A percentile compares a stretch with the other conserved stretches of the same genome.
phyloP scores from a whole-genome alignment of 225 moss, liverwort and hornwort species.

The Physcomitrellopsis africana region DNA sequence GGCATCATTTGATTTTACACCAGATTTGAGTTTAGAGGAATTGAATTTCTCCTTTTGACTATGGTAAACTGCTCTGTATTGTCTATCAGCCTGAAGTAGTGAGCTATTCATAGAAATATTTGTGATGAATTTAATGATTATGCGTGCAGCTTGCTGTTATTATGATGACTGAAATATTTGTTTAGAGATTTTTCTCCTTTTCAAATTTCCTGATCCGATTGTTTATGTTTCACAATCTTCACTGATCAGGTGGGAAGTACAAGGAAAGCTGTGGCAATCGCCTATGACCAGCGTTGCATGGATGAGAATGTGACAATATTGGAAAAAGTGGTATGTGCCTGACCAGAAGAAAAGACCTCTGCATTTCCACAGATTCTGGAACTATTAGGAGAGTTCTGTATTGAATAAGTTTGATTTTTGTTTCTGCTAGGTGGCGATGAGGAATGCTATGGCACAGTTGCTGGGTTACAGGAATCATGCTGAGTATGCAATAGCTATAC shows the following conservation, averaged over 20 bases:
- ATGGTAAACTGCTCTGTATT: not conserved
- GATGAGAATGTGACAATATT: constrained; percentile 86
- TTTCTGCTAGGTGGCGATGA: constrained; percentile 72
- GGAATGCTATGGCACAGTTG: constrained; percentile 91
- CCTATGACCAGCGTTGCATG: constrained; percentile 94
- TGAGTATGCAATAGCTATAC: constrained; percentile 85
- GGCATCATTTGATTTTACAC: not conserved
- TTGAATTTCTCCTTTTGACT: not conserved
- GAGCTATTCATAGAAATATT: not conserved
- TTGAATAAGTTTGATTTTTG: constrained; percentile 32
- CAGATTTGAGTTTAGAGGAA: not conserved
- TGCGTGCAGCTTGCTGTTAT: constrained; percentile 11
- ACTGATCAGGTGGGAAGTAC: constrained; percentile 82
- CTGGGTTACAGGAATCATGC: constrained; percentile 94
- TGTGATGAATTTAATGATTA: constrained; percentile 9
- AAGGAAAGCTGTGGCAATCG: constrained; percentile 74
- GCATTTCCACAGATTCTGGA: constrained; percentile 3
- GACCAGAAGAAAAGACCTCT: not conserved
- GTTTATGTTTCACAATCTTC: constrained; percentile 18
- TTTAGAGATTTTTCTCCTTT: not conserved
- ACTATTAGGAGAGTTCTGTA: not conserved
- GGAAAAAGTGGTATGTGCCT: constrained; percentile 86
- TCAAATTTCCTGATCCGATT: not conserved
- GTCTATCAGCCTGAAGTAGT: not conserved
- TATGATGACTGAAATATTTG: not conserved